Conservation (phyloP, 306 rosid species). For the Glycine tomentella region DNA sequence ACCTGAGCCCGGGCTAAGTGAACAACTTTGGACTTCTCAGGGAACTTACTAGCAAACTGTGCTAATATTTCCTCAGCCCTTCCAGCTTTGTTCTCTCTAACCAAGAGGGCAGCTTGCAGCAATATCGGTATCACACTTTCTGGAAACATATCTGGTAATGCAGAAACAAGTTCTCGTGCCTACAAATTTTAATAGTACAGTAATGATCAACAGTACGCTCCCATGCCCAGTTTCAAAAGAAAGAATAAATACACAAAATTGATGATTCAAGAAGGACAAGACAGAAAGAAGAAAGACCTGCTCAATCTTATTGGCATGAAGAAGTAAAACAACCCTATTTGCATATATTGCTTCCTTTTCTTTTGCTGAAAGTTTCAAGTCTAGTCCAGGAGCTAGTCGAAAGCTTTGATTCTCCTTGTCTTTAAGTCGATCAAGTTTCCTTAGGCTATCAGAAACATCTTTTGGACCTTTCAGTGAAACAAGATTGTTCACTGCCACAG, state of each 20-base stretch:
- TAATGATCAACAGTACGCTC: slow-evolving; percentile 44
- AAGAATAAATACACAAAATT: not conserved
- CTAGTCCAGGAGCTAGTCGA: slow-evolving; percentile 75
- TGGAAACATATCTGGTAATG: slow-evolving; percentile 79
- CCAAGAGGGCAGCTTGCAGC: slow-evolving; percentile 87
- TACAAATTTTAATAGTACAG: slow-evolving; percentile 45
- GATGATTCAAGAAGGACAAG: slow-evolving; percentile 20
- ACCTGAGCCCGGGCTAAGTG: slow-evolving; percentile 90
- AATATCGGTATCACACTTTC: slow-evolving; percentile 72
- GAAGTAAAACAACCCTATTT: slow-evolving; percentile 86
- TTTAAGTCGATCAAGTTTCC: slow-evolving; percentile 88
- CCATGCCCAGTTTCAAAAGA: slow-evolving; percentile 17
- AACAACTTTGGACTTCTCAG: slow-evolving; percentile 76
- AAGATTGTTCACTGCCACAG: slow-evolving; percentile 94
- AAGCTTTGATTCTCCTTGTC: slow-evolving; percentile 78
- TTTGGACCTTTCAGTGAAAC: slow-evolving; percentile 81
- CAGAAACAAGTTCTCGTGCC: slow-evolving; percentile 91
- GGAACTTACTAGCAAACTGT: slow-evolving; percentile 79
- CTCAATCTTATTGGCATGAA: slow-evolving; percentile 89
- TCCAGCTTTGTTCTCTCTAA: slow-evolving; percentile 94
- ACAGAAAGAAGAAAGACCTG: slow-evolving; percentile 65
- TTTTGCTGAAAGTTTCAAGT: slow-evolving; percentile 73
- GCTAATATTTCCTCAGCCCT: slow-evolving; percentile 87
- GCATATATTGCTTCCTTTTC: slow-evolving; percentile 83
- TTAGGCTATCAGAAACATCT: slow-evolving; percentile 94